Evolutionary conservation across 352 stramenopile genomes (phyloP), one percentile per base, ranked within the genome.

Genomic region (Pythium brassicae): DNA sequence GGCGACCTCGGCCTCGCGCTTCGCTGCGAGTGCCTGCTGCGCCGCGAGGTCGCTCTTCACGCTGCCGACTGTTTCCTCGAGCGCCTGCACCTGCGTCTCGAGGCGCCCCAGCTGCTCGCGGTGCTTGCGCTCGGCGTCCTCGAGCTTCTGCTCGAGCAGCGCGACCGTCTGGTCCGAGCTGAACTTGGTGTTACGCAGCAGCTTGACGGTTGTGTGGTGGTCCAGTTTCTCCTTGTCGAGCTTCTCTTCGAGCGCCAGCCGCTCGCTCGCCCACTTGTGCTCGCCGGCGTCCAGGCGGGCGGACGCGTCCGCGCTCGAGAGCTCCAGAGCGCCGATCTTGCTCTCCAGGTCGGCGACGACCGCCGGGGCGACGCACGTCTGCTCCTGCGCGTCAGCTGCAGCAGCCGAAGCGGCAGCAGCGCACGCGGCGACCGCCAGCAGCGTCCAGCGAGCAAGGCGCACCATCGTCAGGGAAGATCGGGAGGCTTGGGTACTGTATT

Each of bases 261-360:
- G 76, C 34, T 83, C 70, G 22, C 54, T 62, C 42, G 61, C 57
- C 63, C 66, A 78, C 40, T 61, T 42, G 14, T 59, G 60, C 39
- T 53, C 50, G 15, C 73, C 71, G 1, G 62, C 58, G 23, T 82
- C 66, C 23, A 88, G 55, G 20, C 75, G 68, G 22, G 65, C 67
- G 55, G 74, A 27, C 56, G 78, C 67, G 57, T 69, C 63, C 4
- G 59, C 39, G 53, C 78, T 82, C 25, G 71, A 59, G 10, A 63
- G 45, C 55, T 85, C 54, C 15, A 90, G 65, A 20, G 59, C 56
- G 14, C 53, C 47, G 29, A 90, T 63, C 65, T 87, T 72, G 15
- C 59, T 54, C 61, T 90, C 74, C 14, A 71, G 68, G n/a, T 57
- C 59, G 14, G 60, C 48, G 3, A 87, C 66, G n/a, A 69, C 55